Conservation (phyloP, 495 filamentous ascomycete species). For the Talaromyces proteolyticus region DNA sequence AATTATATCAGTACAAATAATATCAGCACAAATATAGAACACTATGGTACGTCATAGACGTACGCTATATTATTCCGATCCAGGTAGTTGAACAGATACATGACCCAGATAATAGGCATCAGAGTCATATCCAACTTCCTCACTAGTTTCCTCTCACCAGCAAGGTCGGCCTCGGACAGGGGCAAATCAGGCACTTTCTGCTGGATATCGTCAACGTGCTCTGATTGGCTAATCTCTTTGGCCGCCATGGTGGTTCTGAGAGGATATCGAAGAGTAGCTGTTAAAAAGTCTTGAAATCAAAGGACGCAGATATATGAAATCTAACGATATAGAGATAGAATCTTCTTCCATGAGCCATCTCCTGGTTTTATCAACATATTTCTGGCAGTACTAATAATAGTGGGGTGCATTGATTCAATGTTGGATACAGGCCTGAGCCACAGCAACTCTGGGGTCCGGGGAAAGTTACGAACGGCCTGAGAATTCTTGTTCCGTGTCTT, state of each 20-base stretch:
- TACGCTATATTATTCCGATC: constrained; percentile 33
- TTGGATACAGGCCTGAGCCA: neutral
- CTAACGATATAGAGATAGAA: neutral
- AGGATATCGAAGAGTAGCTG: neutral
- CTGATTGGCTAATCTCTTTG: neutral
- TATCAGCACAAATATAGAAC: neutral
- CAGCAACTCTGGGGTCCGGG: neutral
- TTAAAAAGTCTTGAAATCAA: neutral
- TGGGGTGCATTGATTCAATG: too few species aligned
- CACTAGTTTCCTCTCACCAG: constrained; percentile 19
- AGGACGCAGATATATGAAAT: neutral
- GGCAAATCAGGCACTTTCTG: neutral
- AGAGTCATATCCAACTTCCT: constrained; percentile 43
- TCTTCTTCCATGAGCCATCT: neutral
- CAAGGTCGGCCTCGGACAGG: neutral
- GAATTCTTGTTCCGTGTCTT: too few species aligned
- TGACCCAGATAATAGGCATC: constrained; percentile 41
- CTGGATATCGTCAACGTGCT: neutral
- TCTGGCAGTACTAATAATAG: neutral
- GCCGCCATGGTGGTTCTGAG: neutral
- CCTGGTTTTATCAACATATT: too few species aligned
- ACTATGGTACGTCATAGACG: neutral
- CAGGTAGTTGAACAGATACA: constrained; percentile 45
- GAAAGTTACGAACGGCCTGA: neutral
- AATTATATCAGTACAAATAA: neutral